Base-by-base conservation (phyloP, 208 protist genomes). In the Acanthamoeba lugdunensis region DNA sequence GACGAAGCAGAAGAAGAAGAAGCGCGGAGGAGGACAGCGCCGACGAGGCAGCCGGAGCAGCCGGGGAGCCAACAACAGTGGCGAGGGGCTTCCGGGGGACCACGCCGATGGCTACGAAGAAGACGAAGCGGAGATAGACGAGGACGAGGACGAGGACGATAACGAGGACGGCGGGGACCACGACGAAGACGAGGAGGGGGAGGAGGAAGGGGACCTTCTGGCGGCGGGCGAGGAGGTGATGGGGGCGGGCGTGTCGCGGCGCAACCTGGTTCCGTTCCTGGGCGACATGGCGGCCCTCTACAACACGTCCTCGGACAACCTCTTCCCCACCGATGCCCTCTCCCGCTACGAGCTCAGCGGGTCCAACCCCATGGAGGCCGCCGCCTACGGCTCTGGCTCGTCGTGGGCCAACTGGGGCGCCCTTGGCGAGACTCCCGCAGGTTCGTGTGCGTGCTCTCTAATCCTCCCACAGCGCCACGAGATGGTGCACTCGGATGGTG, bases 321-420 rank as follows among this genome's bases (percentile, higher is more conserved):
- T 90, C 21, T 69, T 90, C 37, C 84, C 84, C 7, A 69, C 84
- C 11, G 84, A 90, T 21, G 28, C 84, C 23, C 84, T 90, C 61
- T 65, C 52, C 25, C 84, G 84, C 28, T 90, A 65, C 37, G 84
- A 90, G 18, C 45, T 90, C 23, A 21, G 11, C 48, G 33, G 21
- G 25, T 8, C 37, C 28, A 50, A 81, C 81, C 37, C 81, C 48
- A 13, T n/a, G 63, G 63, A 69, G 3, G 63, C 63, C n/a, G 63
- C 63, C 63, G 63, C 63, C 63, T 23, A 41, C 11, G 67, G 28
- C 67, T 75, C n/a, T 45, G 67, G 67, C 14, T 69, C 82, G 8
- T 90, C 84, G 52, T 90, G 84, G 84, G 61, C 84, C 23, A 45
- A 65, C n/a, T 90, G 84, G 84, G 84, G 84, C 52, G 14, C 61